Evolutionary conservation across 139 green algal genomes (phyloP).

Genomic region (Chloropicon primus): DNA sequence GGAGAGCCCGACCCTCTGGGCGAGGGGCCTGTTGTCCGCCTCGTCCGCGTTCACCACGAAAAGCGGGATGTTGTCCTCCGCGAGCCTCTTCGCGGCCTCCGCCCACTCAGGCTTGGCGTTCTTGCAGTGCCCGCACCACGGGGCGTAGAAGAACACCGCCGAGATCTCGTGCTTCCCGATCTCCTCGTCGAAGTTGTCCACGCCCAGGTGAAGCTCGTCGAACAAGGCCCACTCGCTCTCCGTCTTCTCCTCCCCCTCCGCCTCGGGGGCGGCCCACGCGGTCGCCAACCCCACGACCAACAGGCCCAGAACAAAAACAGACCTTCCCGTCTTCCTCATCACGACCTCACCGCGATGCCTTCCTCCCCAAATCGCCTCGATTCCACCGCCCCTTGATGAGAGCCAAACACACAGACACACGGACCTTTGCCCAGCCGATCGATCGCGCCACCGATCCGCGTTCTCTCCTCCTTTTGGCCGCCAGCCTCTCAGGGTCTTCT

Average conservation of each 20-base stretch:
- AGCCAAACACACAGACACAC: no score
- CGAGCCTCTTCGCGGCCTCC: neutral
- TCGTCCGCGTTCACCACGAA: neutral
- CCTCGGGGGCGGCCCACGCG: neutral
- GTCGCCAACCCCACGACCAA: no score
- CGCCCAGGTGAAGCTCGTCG: neutral
- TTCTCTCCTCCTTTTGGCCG: no score
- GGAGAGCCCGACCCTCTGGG: neutral
- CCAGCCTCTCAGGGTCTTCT: no score
- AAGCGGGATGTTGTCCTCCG: neutral
- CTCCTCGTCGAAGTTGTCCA: neutral
- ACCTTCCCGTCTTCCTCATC: no score
- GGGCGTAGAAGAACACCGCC: constrained; percentile 11
- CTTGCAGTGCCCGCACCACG: constrained; percentile 15
- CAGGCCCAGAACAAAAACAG: no score
- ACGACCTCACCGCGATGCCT: no score
- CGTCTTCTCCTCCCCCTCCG: neutral
- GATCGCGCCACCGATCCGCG: no score
- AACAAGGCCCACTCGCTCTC: neutral
- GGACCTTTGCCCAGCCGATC: no score
- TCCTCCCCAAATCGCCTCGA: no score
- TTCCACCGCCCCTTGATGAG: no score
- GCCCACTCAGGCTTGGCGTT: constrained; percentile 1
- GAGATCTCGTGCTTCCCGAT: neutral
- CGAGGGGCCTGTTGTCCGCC: neutral